phyloP scores from a whole-genome alignment of 139 green algal genomes.

The Closterium sp. region DNA sequence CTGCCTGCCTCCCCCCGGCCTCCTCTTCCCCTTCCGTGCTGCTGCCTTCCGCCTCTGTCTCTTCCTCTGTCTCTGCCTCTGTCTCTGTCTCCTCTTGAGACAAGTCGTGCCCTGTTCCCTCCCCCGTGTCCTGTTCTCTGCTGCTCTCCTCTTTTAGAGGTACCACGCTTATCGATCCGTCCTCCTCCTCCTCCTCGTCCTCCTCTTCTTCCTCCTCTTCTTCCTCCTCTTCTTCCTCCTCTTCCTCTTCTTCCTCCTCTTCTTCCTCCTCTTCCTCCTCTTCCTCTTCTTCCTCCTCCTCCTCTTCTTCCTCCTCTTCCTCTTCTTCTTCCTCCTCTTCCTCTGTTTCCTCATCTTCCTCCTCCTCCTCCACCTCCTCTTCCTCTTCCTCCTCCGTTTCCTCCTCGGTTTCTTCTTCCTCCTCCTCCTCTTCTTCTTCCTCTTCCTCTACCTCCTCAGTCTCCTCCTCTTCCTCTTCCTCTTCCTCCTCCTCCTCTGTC shows the following conservation, averaged over 20 bases:
- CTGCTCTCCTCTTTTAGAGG: neutral
- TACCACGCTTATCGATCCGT: neutral
- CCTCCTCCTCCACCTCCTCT: neutral
- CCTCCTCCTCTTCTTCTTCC: neutral
- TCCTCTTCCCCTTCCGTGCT: neutral
- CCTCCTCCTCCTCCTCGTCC: neutral
- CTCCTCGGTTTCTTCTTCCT: neutral
- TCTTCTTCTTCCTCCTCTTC: neutral
- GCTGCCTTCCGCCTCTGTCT: neutral
- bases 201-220: neutral
- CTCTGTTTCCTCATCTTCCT: neutral
- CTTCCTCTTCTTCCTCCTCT: neutral
- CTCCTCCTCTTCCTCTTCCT: neutral
- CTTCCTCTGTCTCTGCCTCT: neutral
- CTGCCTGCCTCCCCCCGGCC: neutral
- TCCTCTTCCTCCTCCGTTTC: neutral
- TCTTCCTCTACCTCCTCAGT: neutral
- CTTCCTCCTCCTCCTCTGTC: neutral
- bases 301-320: neutral
- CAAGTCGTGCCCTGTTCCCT: neutral
- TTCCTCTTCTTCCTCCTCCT: neutral
- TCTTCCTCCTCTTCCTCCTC: neutral
- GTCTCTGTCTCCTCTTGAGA: neutral
- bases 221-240: neutral
- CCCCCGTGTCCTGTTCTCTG: neutral